phyloP scores from a whole-genome alignment of 2,329 filamentous ascomycete genomes.

The Corinectria fuckeliana region DNA sequence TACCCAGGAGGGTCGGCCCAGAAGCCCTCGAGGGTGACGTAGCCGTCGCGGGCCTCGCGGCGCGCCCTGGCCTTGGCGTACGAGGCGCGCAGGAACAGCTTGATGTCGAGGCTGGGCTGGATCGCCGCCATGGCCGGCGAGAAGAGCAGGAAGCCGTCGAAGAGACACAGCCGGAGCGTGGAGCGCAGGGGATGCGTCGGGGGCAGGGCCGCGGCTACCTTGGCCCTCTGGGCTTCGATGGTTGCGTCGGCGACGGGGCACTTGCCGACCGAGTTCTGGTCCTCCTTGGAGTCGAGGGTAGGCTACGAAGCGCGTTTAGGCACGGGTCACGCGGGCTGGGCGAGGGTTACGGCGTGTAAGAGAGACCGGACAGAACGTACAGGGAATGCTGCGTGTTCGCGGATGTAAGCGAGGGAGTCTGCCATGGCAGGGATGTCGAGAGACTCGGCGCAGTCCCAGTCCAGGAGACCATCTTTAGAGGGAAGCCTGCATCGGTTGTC shows the following conservation, averaged over 20 bases:
- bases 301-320: slow-evolving; percentile 29
- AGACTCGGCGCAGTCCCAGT: slow-evolving; percentile 91
- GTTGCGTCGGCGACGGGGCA: slow-evolving; percentile 58
- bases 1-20: slow-evolving; percentile 96
- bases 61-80: slow-evolving; percentile 68
- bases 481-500: slow-evolving; percentile 51
- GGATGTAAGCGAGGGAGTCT: slow-evolving; percentile 73
- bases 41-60: slow-evolving; percentile 73
- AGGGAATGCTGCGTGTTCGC: slow-evolving; percentile 68
- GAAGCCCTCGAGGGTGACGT: slow-evolving; percentile 86
- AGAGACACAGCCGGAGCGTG: slow-evolving; percentile 66
- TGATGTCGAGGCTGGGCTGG: slow-evolving; percentile 71
- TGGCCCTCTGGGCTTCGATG: slow-evolving; percentile 54
- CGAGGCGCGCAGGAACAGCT: slow-evolving; percentile 77
- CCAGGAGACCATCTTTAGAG: slow-evolving; percentile 67
- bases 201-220: slow-evolving; percentile 55
- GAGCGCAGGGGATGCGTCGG: slow-evolving; percentile 48
- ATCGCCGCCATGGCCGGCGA: slow-evolving; percentile 62
- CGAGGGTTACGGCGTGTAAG: background rate
- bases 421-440: slow-evolving; percentile 75
- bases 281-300: slow-evolving; percentile 53
- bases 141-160: slow-evolving; percentile 91
- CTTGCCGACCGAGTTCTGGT: slow-evolving; percentile 65
- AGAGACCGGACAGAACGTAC: slow-evolving; percentile 59
- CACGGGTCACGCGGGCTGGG: background rate